These are phyloP conservation scores for Pinus albicaulis DNA, from an alignment of 75 land plant genomes.

Conservation along the genomic window DNA sequence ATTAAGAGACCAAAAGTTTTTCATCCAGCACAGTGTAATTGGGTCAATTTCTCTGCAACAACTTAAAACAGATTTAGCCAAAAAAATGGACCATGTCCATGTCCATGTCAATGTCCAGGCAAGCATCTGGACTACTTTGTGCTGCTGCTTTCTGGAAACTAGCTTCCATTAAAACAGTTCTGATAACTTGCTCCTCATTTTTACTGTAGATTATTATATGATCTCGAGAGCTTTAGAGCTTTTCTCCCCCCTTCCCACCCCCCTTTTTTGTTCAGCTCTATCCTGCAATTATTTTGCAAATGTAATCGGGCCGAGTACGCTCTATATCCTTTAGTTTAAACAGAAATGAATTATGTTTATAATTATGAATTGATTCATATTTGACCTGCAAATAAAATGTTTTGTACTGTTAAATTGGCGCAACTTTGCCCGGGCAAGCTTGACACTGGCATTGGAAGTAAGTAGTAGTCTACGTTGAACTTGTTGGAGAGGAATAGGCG, in stretches of 20 bases:
- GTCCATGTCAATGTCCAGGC: not conserved
- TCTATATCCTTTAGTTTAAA: not conserved
- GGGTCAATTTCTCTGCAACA: too few relatives aligned
- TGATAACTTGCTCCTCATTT: not conserved
- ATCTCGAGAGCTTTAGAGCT: not conserved
- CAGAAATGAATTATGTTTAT: too few relatives aligned
- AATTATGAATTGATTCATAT: not conserved
- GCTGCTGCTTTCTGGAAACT: not conserved
- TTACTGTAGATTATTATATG: constrained; percentile 2
- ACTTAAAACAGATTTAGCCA: not conserved
- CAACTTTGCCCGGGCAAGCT: not conserved
- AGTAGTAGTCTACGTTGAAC: not conserved
- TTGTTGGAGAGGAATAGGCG: not conserved
- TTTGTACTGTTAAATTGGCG: not conserved
- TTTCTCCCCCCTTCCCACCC: too few relatives aligned
- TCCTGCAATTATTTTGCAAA: not conserved
- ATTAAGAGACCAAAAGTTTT: too few relatives aligned
- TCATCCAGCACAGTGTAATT: too few relatives aligned
- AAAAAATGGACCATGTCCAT: not conserved
- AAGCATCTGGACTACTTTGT: not conserved
- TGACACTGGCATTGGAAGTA: too few relatives aligned
- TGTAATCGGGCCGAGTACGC: not conserved
- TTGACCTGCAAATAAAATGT: not conserved
- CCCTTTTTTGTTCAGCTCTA: not conserved
- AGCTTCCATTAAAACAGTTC: not conserved